Base-by-base conservation (phyloP, 2,329 filamentous ascomycete species). In the Aureobasidium sp. region DNA sequence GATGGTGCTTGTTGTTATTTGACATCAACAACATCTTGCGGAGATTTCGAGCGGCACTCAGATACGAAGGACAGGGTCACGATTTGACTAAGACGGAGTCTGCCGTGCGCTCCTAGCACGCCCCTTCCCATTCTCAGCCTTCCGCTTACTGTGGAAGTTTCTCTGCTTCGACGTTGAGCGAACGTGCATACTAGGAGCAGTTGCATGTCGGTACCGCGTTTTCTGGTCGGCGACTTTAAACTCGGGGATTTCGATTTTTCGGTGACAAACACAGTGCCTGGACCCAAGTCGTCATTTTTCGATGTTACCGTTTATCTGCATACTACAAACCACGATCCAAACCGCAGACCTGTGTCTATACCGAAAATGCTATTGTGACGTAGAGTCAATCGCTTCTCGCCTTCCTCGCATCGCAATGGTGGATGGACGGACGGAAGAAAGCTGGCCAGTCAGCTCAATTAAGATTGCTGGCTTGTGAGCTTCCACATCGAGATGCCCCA, bases 41-140 rank as follows among this genome's bases (percentile, higher is more conserved):
- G 48, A 34, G 29, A n/a, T 20, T 34, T 20, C 17, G 9, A 29
- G 32, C 17, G 29, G 29, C 32, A 52, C 48, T 37, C 32, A 24
- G 51, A 53, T 36, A 15, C 51, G 8, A 41, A 27, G 37, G 51
- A 27, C 51, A 55, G 51, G 51, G 51, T 55, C 51, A 41, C 51
- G n/a, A 9, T n/a, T 48, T 17, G 46, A 27, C 37, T 55, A 1
- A 2, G 3, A 7, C 51, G 51, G 37, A 41, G 37, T 20, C 3
- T 41, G 2, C 37, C 51, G 51, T 12, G 8, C 2, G 34, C 48
- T 20, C 13, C 34, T 3, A 6, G 7, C 26, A 36, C 24, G 34
- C 13, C 29, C 32, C 17, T 26, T 20, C 48, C 48, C 9, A 12
- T 52, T 52, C 32, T 37, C 13, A 8, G 32, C n/a, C 34, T 39